Base-by-base conservation (phyloP, 495 filamentous ascomycete species). In the Daldinia childiae region DNA sequence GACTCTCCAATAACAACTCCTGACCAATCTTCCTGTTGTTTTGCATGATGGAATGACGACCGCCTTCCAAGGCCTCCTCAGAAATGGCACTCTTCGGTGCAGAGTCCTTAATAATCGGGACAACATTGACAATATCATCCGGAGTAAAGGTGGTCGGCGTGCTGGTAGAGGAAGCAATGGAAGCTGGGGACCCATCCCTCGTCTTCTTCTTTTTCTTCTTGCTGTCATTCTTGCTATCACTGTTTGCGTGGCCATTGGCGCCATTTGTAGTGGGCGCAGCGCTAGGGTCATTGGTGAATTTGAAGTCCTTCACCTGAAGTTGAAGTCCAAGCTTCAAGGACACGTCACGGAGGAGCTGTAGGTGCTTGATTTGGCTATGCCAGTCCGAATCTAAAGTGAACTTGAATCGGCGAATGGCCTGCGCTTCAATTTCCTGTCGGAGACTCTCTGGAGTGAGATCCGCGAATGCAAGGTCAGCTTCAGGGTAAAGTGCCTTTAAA, bases 11-110 rank as follows among this genome's bases (percentile, higher is more conserved):
- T 39, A 99, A 87, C 57, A 99, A 88, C 78, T 98, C 95, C 82
- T 97, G 95, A 58, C 96, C 96, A 54, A 98, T 87, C 79, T 97
- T 95, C 82, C 94, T 94, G 82, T 98, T 92, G 76, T 93, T 91
- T 77, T 98, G 94, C 79, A 93, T 89, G 75, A 99, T 90, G 41
- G 94, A 97, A 74, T 98, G 94, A 39, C 94, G 91, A 19, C 95
- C 96, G 56, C 93, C 96, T 80, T 98, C 96, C 59, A 98, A 82
- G 27, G 96, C 94, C 78, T 99, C 96, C 79, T 98, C 96, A 1
- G 96, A 95, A 59, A 99, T 86, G 29, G 91, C 84, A 74, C 94
- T 97, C 73, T 89, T 87, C 39, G 94, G 93, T 62, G 92, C 90
- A 15, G 94, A 93, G 78, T 98, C 95, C 84, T 97, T 98, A 76